Evolutionary conservation across 2,329 filamentous ascomycete species (phyloP), one percentile per base, ranked within the genome.

Genomic region (Madurella mycetomatis): DNA sequence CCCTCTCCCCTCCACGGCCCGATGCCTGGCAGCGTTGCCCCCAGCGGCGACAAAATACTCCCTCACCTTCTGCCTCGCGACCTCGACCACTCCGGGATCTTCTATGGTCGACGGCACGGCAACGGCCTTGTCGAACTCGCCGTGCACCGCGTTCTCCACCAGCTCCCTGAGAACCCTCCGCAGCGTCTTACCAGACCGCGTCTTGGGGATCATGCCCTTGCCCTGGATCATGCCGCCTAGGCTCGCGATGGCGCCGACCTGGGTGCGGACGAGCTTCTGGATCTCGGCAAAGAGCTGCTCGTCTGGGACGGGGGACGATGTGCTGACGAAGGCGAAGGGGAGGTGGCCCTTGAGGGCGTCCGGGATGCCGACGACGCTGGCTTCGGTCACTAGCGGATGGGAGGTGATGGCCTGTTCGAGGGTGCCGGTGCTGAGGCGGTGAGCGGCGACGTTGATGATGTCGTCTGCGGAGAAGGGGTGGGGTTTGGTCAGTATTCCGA

Each of bases 401-500:
- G 85, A 85, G 12, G 90, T 86, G 57, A 96, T 88, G 50, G 89
- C 92, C 76, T 96, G 90, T 72, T 96, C 92, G 68, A 96, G 94
- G 34, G 87, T 82, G 47, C 88, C 90, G 11, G 91, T 96, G 59
- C 88, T 92, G 57, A 96, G 85, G 13, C 92, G 83, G 73, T 96
- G 92, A 5, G 92, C 91, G 41, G 91, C 92, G n/a, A 96, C 92
- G 66, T 96, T 96, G 66, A 96, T 91, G 56, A 96, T 87, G 69
- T 96, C 92, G 72, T 96, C 92, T 64, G 37, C 8, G 32, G 8
- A n/a, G 16, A 2, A 9, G 9, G 8, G 1, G 13, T n/a, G 4
- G 16, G 37, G 13, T 31, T 13, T 40, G 43, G 18, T 45, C 41
- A 12, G 30, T 11, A 11, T 37, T 34, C 9, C 9, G 13, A 11